Evolutionary conservation across 192 early-diverging fungal genomes (phyloP), one percentile per base, ranked within the genome.

Genomic region (Martensiomyces pterosporus): DNA sequence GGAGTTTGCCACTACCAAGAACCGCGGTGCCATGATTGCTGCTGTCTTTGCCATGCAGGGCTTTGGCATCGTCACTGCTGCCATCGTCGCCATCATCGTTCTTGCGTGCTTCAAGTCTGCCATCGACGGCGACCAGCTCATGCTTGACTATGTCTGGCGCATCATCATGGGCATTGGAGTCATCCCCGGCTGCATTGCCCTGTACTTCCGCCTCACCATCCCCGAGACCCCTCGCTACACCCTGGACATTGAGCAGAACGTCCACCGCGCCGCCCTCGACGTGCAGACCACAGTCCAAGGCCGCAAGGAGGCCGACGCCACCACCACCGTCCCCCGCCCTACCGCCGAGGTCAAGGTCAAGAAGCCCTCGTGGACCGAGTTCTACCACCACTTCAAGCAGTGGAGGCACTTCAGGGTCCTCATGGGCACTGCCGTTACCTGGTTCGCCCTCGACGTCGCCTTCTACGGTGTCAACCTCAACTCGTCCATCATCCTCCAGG

Each of bases 31-130:
- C 60, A 88, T 96, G 88, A 85, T 94, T 69, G 82, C 84, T 18
- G 81, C 84, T 27, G 90, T 93, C 22, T 95, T 93, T 73, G 86
- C 89, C 43, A 92, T 95, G 89, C 90, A 93, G 56, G 92, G 90
- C 29, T 79, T 95, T 57, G 92, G 92, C 40, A 87, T 89, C 49
- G 58, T 95, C 9, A 63, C 86, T 34, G 89, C 88, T 34, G 79
- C 85, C 48, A 52, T 92, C 33, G 85, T 92, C 38, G 79, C 83
- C 24, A 52, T 91, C 10, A 62, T 85, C 45, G 75, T 82, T 16
- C 69, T 90, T 23, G 79, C 82, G 12, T 81, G 75, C 40, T 87
- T 86, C 80, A 75, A 89, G 60, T 36, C 44, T 37, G 48, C 65
- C 17, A 82, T 95, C 57, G 47, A 78, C 16, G 64, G 49, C 15